Percentiles rank a stretch among this genome's conserved stretches.
phyloP scores from a whole-genome alignment of 768 basidiomycete species.

The Rhizopogon vesiculosus region DNA sequence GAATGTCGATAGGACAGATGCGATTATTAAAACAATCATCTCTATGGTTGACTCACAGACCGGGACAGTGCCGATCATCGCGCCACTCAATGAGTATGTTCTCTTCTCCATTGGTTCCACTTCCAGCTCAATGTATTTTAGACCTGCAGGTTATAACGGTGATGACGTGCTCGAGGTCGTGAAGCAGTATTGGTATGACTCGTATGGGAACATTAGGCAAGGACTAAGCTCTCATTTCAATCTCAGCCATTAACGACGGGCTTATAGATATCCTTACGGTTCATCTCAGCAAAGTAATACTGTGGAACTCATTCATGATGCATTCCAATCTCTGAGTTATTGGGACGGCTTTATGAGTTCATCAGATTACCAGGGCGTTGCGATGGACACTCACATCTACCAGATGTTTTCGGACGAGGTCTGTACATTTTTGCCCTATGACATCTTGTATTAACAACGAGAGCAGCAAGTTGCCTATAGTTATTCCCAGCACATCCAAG shows the following conservation, averaged over 20 bases:
- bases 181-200: constrained; percentile 53
- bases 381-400: constrained; percentile 62
- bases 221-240: constrained; percentile 32
- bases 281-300: constrained; percentile 2
- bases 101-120: background rate
- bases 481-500: constrained; percentile 25
- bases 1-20: constrained; percentile 42
- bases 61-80: constrained; percentile 56
- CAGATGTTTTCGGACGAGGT: constrained; percentile 63
- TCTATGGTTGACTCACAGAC: constrained; percentile 52
- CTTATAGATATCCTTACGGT: constrained; percentile 4
- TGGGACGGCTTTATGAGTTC: constrained; percentile 3
- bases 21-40: constrained; percentile 52
- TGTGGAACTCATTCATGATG: constrained; percentile 1
- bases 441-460: background rate
- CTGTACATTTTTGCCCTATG: background rate
- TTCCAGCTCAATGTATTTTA: background rate
- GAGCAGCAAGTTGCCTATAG: constrained; percentile 2
- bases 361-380: constrained; percentile 50
- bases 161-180: constrained; percentile 38
- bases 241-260: constrained; percentile 3
- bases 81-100: constrained; percentile 57
- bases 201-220: constrained; percentile 53
- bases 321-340: constrained; percentile 34
- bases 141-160: constrained; percentile 48